A percentile compares a stretch with the other conserved stretches of the same genome.
Conservation (phyloP, 352 stramenopile genomes). For the Phytophthora ohioensis region DNA sequence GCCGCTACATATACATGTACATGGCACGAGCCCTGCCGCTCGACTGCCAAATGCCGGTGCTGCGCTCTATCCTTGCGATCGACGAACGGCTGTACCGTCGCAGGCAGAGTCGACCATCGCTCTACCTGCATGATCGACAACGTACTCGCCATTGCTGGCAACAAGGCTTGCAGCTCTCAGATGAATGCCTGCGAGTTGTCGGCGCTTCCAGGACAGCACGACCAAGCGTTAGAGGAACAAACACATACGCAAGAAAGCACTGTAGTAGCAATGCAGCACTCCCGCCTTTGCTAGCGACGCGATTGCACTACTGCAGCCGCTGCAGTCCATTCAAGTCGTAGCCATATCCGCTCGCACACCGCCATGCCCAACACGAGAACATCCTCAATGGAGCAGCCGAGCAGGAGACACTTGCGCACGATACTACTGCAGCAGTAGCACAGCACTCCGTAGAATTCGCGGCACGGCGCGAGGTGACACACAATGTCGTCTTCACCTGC, state of each 20-base stretch:
- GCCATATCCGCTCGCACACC: not conserved
- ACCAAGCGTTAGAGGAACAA: not conserved
- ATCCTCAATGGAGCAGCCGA: not conserved
- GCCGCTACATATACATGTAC: not conserved
- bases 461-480: too few species aligned
- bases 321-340: not conserved
- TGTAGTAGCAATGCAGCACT: not conserved
- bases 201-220: not conserved
- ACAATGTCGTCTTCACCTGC: too few species aligned
- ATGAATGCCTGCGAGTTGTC: not conserved
- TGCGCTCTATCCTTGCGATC: constrained; percentile 14
- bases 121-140: not conserved
- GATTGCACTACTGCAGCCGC: not conserved
- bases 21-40: too few species aligned
- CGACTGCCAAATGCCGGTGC: not conserved
- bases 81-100: constrained; percentile 7
- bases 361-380: not conserved
- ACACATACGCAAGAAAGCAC: not conserved
- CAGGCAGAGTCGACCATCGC: not conserved
- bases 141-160: too few species aligned
- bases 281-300: not conserved
- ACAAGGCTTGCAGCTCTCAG: too few species aligned
- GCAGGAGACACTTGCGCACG: too few species aligned
- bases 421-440: too few species aligned
- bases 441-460: too few species aligned